phyloP scores from a whole-genome alignment of 805 yeast species.

The Isabelozyma pseudorhagii region DNA sequence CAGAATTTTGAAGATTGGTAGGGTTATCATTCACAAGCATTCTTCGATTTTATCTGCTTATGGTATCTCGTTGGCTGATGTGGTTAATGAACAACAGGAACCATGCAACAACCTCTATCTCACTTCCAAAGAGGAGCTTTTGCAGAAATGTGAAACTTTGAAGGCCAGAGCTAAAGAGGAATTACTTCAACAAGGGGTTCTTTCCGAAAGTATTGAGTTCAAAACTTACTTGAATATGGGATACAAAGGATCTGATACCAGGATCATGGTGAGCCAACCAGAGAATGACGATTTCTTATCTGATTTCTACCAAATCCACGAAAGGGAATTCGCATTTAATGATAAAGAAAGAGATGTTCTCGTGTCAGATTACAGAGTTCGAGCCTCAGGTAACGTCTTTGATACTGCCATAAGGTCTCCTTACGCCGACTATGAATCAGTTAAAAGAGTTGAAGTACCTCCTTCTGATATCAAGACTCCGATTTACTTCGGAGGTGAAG shows the following conservation, averaged over 20 bases:
- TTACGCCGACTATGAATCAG: slow-evolving; percentile 24
- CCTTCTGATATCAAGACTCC: slow-evolving; percentile 1
- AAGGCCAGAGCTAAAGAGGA: slow-evolving; percentile 7
- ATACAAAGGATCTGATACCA: slow-evolving; percentile 23
- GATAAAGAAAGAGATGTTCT: slow-evolving; percentile 53
- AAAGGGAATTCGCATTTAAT: slow-evolving; percentile 69
- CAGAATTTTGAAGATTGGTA: slow-evolving; percentile 60
- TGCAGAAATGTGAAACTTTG: slow-evolving; percentile 9
- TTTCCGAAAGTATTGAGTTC: slow-evolving; percentile 4
- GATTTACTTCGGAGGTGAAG: slow-evolving; percentile 53
- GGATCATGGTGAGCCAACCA: slow-evolving; percentile 21
- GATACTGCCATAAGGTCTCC: slow-evolving; percentile 49
- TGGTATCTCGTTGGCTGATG: slow-evolving; percentile 85
- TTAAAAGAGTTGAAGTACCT: neutral
- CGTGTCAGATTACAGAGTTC: slow-evolving; percentile 70
- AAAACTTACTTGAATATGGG: slow-evolving; percentile 16
- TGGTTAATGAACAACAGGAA: slow-evolving; percentile 74
- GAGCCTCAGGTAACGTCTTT: slow-evolving; percentile 61
- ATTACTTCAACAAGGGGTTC: slow-evolving; percentile 11
- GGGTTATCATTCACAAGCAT: slow-evolving; percentile 73
- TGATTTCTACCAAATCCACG: slow-evolving; percentile 54
- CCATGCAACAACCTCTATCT: slow-evolving; percentile 52
- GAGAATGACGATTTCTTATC: slow-evolving; percentile 28
- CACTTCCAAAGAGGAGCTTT: slow-evolving; percentile 15
- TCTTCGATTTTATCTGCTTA: slow-evolving; percentile 84